Base-by-base conservation (phyloP, 2,329 filamentous ascomycete species). In the Diaporthe nobilis region DNA sequence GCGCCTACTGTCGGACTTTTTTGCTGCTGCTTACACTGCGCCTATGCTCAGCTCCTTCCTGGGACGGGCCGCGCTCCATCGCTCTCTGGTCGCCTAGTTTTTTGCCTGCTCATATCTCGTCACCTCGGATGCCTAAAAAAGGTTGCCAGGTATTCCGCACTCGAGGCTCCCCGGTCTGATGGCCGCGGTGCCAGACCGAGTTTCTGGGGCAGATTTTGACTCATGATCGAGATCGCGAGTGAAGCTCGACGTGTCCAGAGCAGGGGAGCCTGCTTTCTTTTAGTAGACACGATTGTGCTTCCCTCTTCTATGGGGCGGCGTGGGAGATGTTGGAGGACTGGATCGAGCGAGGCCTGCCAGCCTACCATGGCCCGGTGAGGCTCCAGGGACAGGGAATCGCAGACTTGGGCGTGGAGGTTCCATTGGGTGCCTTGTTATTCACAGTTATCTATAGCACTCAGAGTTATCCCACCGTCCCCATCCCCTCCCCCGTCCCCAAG, bases 51-150 rank as follows among this genome's bases (percentile, higher is more conserved):
- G 65, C 65, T 37, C 51, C 13, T 53, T 25, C 25, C 20, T 28
- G 65, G 65, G 65, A 70, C 65, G 65, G 65, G 65, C 65, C 65
- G 65, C 65, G 65, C 65, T 42, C 65, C 65, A 55, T 55, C 60
- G 53, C 7, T 13, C 4, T 17, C 47, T 55, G 49, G 34, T 13
- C 65, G 65, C 65, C 65, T 51, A 42, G 31, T 25, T 22, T 42
- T 3, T 68, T 20, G 47, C 47, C 34, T 53, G 1, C 31, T 9
- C 60, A 28, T 44, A 63, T 49, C 61, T n/a, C n/a, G n/a, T 70
- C 65, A 28, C n/a, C 65, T 63, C 39, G 47, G 65, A 13, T 70
- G 65, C 65, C 65, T 70, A 70, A 20, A 70, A 28, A 39, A 1
- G 25, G 60, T 25, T 53, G 15, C 31, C 65, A 39, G 22, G 25